Conservation (phyloP, 129 eudicot genomes). For the Escallonia rubra region DNA sequence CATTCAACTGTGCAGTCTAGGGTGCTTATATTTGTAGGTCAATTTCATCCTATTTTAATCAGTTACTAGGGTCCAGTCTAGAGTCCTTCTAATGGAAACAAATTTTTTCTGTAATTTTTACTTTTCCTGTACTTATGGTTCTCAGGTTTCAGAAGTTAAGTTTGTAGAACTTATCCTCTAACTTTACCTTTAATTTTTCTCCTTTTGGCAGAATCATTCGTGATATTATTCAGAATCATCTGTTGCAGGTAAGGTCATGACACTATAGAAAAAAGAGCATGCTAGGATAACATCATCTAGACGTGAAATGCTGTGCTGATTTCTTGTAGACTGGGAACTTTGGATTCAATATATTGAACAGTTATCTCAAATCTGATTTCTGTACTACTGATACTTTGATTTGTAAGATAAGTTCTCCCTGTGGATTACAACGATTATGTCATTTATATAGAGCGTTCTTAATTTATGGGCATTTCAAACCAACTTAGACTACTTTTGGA, state of each 20-base stretch:
- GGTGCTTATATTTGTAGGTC: too few relatives aligned
- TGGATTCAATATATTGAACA: background rate
- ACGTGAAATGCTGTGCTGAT: background rate
- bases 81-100: too few relatives aligned
- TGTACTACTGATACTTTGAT: too few relatives aligned
- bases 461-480: too few relatives aligned
- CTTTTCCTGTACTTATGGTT: background rate
- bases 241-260: conserved; percentile 63
- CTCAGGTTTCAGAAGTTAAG: background rate
- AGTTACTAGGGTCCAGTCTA: too few relatives aligned
- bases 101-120: background rate
- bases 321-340: too few relatives aligned
- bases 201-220: conserved; percentile 78
- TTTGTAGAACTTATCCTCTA: background rate
- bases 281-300: background rate
- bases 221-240: conserved; percentile 97
- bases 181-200: conserved; percentile 7
- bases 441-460: too few relatives aligned
- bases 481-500: too few relatives aligned
- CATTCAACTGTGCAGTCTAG: background rate
- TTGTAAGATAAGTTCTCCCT: too few relatives aligned
- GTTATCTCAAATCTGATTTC: too few relatives aligned
- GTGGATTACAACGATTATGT: too few relatives aligned
- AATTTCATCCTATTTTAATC: too few relatives aligned
- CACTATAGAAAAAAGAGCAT: background rate